These are phyloP conservation scores for Diutina neorugosa DNA, from an alignment of 1,139 yeast genomes.

Conservation along the genomic window DNA sequence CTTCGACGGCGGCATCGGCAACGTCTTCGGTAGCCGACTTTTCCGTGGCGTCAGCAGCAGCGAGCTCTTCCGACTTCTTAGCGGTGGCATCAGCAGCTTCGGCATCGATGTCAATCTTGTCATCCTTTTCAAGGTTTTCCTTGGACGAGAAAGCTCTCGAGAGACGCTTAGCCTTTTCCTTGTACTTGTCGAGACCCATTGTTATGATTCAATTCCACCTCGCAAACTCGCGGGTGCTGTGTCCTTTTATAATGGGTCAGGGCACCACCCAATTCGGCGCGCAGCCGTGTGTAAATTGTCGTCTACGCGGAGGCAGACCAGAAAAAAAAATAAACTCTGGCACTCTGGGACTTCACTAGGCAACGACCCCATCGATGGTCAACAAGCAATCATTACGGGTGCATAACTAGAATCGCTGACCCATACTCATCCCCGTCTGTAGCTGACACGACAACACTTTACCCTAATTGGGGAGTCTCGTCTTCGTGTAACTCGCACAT, in stretches of 20 bases:
- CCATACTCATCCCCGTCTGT: not conserved
- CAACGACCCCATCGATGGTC: not conserved
- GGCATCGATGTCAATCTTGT: constrained; percentile 6
- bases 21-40: constrained; percentile 8
- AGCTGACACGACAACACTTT: not conserved
- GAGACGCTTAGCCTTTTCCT: constrained; percentile 4
- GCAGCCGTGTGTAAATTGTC: constrained; percentile 2
- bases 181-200: constrained; percentile 1
- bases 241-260: not conserved
- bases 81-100: constrained; percentile 8
- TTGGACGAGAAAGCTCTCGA: not conserved
- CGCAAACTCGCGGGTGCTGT: not conserved
- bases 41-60: constrained; percentile 5
- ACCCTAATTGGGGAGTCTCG: not conserved
- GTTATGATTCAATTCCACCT: not conserved
- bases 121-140: not conserved
- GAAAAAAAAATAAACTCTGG: not conserved
- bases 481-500: not conserved
- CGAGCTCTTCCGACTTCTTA: not conserved
- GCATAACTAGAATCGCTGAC: too few species aligned
- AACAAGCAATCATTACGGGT: too few species aligned
- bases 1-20: constrained; percentile 1
- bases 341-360: not conserved
- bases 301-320: not conserved
- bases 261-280: not conserved